A percentile compares a stretch with the other conserved stretches of the same genome.
phyloP scores from a whole-genome alignment of 2,329 filamentous ascomycete species.

The Beauveria sp. region DNA sequence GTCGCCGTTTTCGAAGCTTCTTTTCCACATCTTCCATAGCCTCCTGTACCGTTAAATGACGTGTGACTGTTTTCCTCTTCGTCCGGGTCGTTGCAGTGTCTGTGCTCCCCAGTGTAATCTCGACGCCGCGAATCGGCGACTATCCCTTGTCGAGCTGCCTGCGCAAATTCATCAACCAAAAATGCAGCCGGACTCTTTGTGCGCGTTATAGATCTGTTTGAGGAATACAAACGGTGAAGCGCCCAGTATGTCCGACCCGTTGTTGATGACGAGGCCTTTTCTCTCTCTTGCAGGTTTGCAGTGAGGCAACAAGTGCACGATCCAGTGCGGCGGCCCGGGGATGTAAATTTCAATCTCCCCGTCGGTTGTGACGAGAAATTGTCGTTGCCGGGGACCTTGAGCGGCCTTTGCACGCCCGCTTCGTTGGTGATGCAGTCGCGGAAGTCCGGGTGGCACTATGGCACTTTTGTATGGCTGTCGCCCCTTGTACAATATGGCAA shows the following conservation, averaged over 20 bases:
- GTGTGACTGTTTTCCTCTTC: slow-evolving; percentile 41
- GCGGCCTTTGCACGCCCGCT: slow-evolving; percentile 50
- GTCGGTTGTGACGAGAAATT: slow-evolving; percentile 44
- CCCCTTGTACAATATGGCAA: slow-evolving; percentile 49
- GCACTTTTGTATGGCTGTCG: slow-evolving; percentile 22
- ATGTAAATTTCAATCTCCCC: slow-evolving; percentile 53
- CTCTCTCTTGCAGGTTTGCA: slow-evolving; percentile 30
- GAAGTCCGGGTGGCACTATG: slow-evolving; percentile 41
- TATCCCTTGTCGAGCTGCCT: slow-evolving; percentile 36
- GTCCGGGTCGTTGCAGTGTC: slow-evolving; percentile 48
- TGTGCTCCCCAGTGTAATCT: slow-evolving; percentile 44
- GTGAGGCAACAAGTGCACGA: slow-evolving; percentile 40
- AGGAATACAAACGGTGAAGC: slow-evolving; percentile 42
- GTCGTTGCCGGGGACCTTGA: slow-evolving; percentile 33
- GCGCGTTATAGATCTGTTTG: slow-evolving; percentile 51
- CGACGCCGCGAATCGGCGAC: slow-evolving; percentile 40
- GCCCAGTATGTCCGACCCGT: slow-evolving; percentile 46
- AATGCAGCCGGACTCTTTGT: slow-evolving; percentile 52
- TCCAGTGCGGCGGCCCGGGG: slow-evolving; percentile 49
- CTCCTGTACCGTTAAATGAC: slow-evolving; percentile 39
- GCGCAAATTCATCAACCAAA: slow-evolving; percentile 47
- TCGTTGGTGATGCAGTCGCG: slow-evolving; percentile 47
- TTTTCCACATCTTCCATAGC: slow-evolving; percentile 41
- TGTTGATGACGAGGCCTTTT: slow-evolving; percentile 38
- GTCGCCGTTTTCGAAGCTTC: slow-evolving; percentile 37